Evolutionary conservation across 2,329 filamentous ascomycete species (phyloP), one percentile per base, ranked within the genome.

Genomic region (Rhytidhysteron rufulum): DNA sequence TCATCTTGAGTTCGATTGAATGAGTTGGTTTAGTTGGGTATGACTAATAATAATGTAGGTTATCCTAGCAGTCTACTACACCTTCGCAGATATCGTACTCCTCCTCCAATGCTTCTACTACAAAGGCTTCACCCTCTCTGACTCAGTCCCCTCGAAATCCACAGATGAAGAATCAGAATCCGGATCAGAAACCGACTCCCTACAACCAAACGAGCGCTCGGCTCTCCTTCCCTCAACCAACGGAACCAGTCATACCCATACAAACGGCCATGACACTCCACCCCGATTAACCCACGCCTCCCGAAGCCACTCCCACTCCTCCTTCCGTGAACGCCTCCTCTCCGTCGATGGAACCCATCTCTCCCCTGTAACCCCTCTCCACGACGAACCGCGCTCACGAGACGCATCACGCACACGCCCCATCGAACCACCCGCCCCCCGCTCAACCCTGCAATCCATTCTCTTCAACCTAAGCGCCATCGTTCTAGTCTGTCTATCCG

Each of bases 61-160:
- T 47, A 95, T 95, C 39, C 74, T 96, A n/a, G 90, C 90, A 10
- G 78, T 95, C 13, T 95, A 95, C 66, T 95, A 97, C 63, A 94
- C 90, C 13, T 76, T 95, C 27, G 89, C 89, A 45, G 91, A 97
- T 59, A 79, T 96, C 31, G 88, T 97, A 2, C 75, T 98, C 2
- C 72, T 97, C 0, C 77, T 74, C 1, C 93, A 98, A 68, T 95
- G 88, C 66, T 95, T 97, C 71, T 97, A 95, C 71, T 98, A 98
- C 66, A 82, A 87, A 38, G 90, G 90, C 3, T 93, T 95, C 49
- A 68, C 62, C 1, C 47, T 71, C 11, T 55, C 48, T 8, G 68
- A 70, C 37, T 43, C 57, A 17, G 53, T 60, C 21, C 49, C 45
- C 22, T 59, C 50, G 15, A 48, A 48, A 5, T 29, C 34, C n/a